phyloP scores from a whole-genome alignment of 257 asterid genomes.

The Nicotiana undulata region DNA sequence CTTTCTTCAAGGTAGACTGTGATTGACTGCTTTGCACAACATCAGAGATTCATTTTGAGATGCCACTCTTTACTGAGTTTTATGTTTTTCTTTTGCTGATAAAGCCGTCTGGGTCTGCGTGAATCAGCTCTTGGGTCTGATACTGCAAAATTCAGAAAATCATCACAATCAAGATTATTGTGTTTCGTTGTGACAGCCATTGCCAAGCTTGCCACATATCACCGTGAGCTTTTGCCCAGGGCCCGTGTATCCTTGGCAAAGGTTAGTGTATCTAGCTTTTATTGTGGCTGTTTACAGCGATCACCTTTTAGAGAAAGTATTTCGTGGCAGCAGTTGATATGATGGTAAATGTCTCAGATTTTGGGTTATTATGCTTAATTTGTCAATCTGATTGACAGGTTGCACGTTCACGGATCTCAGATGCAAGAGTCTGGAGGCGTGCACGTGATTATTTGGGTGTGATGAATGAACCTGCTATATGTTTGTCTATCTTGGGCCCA shows the following conservation, averaged over 20 bases:
- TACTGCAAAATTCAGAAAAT: slow-evolving; percentile 50
- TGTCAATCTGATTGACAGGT: slow-evolving; percentile 36
- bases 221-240: slow-evolving; percentile 75
- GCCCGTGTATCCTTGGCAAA: slow-evolving; percentile 87
- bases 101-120: slow-evolving; percentile 74
- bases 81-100: slow-evolving; percentile 4
- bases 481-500: slow-evolving; percentile 77
- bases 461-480: slow-evolving; percentile 86
- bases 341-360: not conserved
- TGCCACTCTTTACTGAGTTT: slow-evolving; percentile 10
- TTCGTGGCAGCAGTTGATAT: not conserved
- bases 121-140: slow-evolving; percentile 62
- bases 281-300: not conserved
- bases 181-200: slow-evolving; percentile 94
- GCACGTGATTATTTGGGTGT: slow-evolving; percentile 79
- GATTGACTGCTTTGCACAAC: not conserved
- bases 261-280: slow-evolving; percentile 29
- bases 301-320: not conserved
- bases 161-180: slow-evolving; percentile 81
- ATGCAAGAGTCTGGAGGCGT: slow-evolving; percentile 74
- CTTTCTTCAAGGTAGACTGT: slow-evolving; percentile 67
- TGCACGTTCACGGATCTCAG: slow-evolving; percentile 79
- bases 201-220: slow-evolving; percentile 83
- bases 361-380: not conserved
- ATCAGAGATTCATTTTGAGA: not conserved